phyloP scores from a whole-genome alignment of 805 yeast genomes.

The Wickerhamomyces hampshirensis region DNA sequence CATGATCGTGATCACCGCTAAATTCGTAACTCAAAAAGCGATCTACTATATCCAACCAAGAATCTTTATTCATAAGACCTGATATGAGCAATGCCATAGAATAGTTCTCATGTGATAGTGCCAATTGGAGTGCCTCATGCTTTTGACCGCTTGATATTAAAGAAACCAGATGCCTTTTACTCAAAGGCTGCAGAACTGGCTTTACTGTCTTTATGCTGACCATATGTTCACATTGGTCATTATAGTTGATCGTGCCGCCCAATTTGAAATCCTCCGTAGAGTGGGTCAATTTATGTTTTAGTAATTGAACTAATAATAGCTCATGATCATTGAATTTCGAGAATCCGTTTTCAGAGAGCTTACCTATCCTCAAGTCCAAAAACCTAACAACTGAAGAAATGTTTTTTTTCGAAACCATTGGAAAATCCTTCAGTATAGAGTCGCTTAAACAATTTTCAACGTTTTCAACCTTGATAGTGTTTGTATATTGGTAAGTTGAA shows the following conservation, averaged over 20 bases:
- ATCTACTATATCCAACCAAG: constrained; percentile 53
- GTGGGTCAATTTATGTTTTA: constrained; percentile 21
- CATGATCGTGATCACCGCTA: constrained; percentile 36
- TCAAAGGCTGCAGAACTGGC: constrained; percentile 18
- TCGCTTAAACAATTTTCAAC: constrained; percentile 31
- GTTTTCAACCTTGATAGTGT: constrained; percentile 33
- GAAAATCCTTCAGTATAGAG: constrained; percentile 29
- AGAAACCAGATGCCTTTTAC: constrained; percentile 43
- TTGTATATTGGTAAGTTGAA: constrained; percentile 24
- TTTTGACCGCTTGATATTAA: constrained; percentile 62
- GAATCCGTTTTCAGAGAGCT: constrained; percentile 3
- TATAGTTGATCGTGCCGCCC: constrained; percentile 18
- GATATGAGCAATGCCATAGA: constrained; percentile 72
- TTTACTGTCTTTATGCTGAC: constrained; percentile 2
- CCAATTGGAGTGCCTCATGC: constrained; percentile 57
- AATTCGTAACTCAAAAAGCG: constrained; percentile 48
- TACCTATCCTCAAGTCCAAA: constrained; percentile 18
- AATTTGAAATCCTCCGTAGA: constrained; percentile 13
- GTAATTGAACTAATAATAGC: constrained; percentile 49
- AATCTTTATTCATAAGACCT: constrained; percentile 55
- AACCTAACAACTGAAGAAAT: constrained; percentile 24
- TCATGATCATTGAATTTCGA: constrained; percentile 62
- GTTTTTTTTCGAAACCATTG: constrained; percentile 27
- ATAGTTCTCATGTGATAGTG: constrained; percentile 66
- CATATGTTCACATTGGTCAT: constrained; percentile 4